Evolutionary conservation across 345 rosid species (phyloP).

Genomic region (Luvunga scandens): DNA sequence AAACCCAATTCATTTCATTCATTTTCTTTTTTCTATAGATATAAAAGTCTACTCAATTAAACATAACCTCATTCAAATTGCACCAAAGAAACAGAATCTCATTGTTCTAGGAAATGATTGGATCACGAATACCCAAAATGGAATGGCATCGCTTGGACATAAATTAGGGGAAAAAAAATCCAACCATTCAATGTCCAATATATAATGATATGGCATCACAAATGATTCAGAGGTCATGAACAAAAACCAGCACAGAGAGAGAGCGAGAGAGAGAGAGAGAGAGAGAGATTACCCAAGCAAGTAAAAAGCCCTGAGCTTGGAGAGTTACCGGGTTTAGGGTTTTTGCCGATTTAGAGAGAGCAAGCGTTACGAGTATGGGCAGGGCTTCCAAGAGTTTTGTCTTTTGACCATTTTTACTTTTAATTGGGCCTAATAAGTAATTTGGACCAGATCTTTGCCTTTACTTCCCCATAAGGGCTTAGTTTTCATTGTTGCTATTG

Average conservation of each 20-base stretch:
- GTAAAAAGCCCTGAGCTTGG: background rate
- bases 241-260: background rate
- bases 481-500: too few relatives aligned
- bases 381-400: background rate
- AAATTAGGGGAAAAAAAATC: background rate
- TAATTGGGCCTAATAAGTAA: background rate
- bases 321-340: background rate
- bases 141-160: background rate
- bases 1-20: background rate
- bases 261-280: background rate
- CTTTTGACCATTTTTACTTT: background rate
- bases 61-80: background rate
- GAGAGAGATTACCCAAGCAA: background rate
- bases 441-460: too few relatives aligned
- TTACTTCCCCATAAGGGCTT: too few relatives aligned
- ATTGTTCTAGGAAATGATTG: too few relatives aligned
- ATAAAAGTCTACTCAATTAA: background rate
- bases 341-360: background rate
- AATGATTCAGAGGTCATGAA: background rate
- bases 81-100: background rate
- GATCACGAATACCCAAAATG: background rate
- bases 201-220: background rate
- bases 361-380: too few relatives aligned
- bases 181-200: background rate
- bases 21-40: background rate